Evolutionary conservation across 305 asterid species (phyloP).

Genomic region (Nicotiana rustica): DNA sequence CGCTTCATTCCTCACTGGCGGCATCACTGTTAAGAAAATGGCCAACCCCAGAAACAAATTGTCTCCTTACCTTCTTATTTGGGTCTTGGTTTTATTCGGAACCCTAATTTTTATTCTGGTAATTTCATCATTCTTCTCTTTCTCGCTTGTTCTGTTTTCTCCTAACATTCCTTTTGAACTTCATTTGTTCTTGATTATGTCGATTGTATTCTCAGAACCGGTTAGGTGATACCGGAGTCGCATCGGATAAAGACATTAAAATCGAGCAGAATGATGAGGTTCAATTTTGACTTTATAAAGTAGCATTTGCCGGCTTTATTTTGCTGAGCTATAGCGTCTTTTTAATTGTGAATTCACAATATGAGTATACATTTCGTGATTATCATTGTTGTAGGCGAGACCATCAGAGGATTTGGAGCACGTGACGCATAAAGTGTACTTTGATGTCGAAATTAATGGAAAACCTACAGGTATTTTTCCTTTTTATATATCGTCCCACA

Average conservation of each 20-base stretch:
- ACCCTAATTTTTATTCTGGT: slow-evolving; percentile 81
- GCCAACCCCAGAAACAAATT: slow-evolving; percentile 50
- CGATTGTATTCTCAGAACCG: slow-evolving; percentile 60
- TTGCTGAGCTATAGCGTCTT: not conserved
- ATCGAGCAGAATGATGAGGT: slow-evolving; percentile 53
- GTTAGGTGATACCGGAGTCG: slow-evolving; percentile 56
- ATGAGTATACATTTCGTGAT: not conserved
- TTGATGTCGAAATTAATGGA: slow-evolving; percentile 77
- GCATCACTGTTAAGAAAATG: not conserved
- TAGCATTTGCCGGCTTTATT: not conserved
- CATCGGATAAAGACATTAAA: slow-evolving; percentile 45
- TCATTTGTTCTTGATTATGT: not conserved
- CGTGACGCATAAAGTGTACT: slow-evolving; percentile 78
- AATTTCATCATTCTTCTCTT: not conserved
- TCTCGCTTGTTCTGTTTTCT: not conserved
- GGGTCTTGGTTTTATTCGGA: slow-evolving; percentile 77
- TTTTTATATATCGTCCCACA: not conserved
- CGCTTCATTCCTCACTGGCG: not conserved
- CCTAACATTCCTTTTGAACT: not conserved
- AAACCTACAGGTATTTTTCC: slow-evolving; percentile 57
- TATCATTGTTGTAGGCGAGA: slow-evolving; percentile 50
- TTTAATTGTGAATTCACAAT: not conserved
- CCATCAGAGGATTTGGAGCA: slow-evolving; percentile 52
- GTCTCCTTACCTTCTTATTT: slow-evolving; percentile 55
- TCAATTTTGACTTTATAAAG: slow-evolving; percentile 26